phyloP scores from a whole-genome alignment of 495 filamentous ascomycete species.

The Penicillium paxilli region DNA sequence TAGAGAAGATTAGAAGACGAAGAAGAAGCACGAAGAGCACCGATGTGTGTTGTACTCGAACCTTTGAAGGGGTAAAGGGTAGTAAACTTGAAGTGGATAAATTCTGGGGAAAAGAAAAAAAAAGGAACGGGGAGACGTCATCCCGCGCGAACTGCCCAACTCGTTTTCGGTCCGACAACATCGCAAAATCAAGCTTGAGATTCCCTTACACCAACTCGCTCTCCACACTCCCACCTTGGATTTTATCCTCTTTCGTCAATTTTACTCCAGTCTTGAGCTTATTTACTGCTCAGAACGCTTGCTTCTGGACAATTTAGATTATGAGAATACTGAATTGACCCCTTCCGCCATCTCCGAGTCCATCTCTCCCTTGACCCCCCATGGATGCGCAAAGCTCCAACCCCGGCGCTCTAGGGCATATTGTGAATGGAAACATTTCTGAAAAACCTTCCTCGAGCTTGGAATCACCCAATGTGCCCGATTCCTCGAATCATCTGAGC shows the following conservation, averaged over 20 bases:
- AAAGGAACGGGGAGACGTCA: conserved; percentile 32
- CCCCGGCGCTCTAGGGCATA: conserved; percentile 9
- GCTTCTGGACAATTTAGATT: neutral
- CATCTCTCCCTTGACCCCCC: neutral
- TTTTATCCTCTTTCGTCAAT: neutral
- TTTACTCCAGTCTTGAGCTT: neutral
- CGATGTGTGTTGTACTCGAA: neutral
- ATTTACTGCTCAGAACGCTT: neutral
- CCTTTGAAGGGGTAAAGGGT: neutral
- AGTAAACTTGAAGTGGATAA: neutral
- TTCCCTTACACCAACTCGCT: neutral
- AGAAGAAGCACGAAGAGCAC: too few relatives aligned
- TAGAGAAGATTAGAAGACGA: neutral
- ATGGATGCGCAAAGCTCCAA: conserved; percentile 20
- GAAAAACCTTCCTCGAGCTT: conserved; percentile 17
- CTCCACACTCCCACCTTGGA: neutral
- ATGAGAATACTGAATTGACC: conserved; percentile 13
- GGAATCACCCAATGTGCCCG: conserved; percentile 3
- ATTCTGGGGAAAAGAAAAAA: neutral
- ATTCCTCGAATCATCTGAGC: conserved; percentile 12
- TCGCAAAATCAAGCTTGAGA: neutral
- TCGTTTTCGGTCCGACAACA: conserved; percentile 7
- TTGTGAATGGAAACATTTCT: conserved; percentile 17
- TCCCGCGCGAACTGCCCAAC: conserved; percentile 20
- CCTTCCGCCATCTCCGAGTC: conserved; percentile 14